phyloP scores from a whole-genome alignment of 2,329 filamentous ascomycete species.

The Penicillium occitanis region DNA sequence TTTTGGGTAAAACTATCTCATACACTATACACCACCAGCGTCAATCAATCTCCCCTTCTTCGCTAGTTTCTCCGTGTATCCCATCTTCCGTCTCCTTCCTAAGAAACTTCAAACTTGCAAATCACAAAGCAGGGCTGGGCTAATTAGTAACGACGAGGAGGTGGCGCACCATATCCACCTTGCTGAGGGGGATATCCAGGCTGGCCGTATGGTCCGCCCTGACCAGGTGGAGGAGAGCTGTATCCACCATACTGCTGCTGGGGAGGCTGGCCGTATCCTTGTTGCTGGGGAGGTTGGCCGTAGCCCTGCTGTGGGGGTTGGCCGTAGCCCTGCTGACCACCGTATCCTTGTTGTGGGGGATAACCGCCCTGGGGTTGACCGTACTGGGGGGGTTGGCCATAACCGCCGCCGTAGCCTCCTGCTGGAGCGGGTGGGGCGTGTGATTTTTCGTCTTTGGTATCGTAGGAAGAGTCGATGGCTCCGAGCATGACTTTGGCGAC shows the following conservation, averaged over 20 bases:
- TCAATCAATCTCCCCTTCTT: neutral
- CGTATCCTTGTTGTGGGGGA: constrained; percentile 16
- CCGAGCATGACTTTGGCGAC: constrained; percentile 67
- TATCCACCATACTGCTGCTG: constrained; percentile 21
- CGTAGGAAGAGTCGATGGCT: constrained; percentile 65
- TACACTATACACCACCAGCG: constrained; percentile 1
- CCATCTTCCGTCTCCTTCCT: neutral
- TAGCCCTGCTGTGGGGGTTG: constrained; percentile 2
- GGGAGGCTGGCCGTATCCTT: constrained; percentile 19
- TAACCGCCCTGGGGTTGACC: constrained; percentile 16
- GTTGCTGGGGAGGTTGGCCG: constrained; percentile 9
- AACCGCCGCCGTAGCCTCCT: constrained; percentile 36
- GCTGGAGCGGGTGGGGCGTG: constrained; percentile 29
- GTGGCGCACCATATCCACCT: constrained; percentile 5
- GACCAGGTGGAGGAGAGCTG: neutral
- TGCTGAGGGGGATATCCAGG: constrained; percentile 6
- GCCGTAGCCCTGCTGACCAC: constrained; percentile 12
- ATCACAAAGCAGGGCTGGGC: neutral
- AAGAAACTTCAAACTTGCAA: neutral
- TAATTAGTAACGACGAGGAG: constrained; percentile 9
- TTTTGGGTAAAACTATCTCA: constrained; percentile 1
- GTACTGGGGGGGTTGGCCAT: constrained; percentile 15
- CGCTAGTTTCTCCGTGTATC: neutral
- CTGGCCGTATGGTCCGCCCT: neutral
- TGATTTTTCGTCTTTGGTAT: constrained; percentile 63